A percentile compares a stretch with the other conserved stretches of the same genome.
Conservation (phyloP, 2,329 filamentous ascomycete genomes). For the Ambrosiella xylebori region DNA sequence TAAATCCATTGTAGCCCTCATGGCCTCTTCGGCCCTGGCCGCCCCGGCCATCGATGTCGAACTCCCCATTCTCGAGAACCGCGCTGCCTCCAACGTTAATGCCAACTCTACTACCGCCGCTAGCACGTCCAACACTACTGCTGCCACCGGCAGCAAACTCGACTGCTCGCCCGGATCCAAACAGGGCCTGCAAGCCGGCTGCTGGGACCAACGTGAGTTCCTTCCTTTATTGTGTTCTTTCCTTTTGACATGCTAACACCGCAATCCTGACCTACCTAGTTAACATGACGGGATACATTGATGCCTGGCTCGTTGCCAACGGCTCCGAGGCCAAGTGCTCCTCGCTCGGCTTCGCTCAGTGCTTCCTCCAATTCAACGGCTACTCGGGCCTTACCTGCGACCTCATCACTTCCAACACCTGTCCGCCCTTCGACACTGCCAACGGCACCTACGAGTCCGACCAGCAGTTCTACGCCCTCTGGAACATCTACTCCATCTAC, state of each 20-base stretch:
- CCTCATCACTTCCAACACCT: conserved; percentile 16
- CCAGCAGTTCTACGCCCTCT: conserved; percentile 18
- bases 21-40: neutral
- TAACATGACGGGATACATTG: conserved; percentile 16
- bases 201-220: conserved; percentile 8
- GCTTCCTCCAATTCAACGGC: conserved; percentile 17
- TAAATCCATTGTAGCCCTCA: neutral
- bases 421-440: conserved; percentile 14
- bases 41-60: neutral
- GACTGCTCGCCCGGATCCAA: conserved; percentile 5
- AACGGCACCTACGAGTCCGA: conserved; percentile 15
- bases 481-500: conserved; percentile 18
- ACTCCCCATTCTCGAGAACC: neutral
- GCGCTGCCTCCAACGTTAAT: neutral
- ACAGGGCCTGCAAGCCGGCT: conserved; percentile 4
- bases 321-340: conserved; percentile 16
- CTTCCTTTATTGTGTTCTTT: neutral
- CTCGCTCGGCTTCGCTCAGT: conserved; percentile 17
- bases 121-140: neutral
- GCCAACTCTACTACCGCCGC: neutral
- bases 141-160: neutral
- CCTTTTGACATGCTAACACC: neutral
- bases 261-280: conserved; percentile 3
- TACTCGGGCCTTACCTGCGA: conserved; percentile 17
- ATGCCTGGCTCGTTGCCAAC: conserved; percentile 17